Evolutionary conservation across 1,284 basidiomycete species (phyloP).

Genomic region (Malassezia cuniculi): DNA sequence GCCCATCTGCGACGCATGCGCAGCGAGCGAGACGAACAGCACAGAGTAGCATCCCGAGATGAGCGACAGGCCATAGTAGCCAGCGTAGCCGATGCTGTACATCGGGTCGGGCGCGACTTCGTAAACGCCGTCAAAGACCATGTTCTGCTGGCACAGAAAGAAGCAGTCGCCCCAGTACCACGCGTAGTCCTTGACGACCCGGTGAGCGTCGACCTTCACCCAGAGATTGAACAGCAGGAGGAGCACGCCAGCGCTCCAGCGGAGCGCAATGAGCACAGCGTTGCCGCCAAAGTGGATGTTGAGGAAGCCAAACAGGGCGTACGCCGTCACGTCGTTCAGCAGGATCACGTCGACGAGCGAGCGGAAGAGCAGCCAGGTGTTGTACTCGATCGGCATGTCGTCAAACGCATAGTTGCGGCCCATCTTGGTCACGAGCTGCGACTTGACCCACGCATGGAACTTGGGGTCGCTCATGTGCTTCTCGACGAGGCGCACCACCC

Average conservation of each 20-base stretch:
- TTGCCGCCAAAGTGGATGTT: slow-evolving; percentile 74
- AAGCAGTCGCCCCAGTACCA: slow-evolving; percentile 96
- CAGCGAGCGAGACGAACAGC: slow-evolving; percentile 78
- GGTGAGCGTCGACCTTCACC: slow-evolving; percentile 95
- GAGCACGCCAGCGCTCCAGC: slow-evolving; percentile 72
- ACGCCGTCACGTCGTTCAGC: slow-evolving; percentile 65
- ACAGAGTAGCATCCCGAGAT: slow-evolving; percentile 79
- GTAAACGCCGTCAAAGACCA: slow-evolving; percentile 96
- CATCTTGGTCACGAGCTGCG: slow-evolving; percentile 78
- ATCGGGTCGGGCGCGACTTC: slow-evolving; percentile 77
- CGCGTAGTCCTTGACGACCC: slow-evolving; percentile 73
- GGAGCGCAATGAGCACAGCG: slow-evolving; percentile 59
- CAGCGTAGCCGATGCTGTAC: slow-evolving; percentile 64
- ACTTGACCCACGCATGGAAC: slow-evolving; percentile 66
- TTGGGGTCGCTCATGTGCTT: slow-evolving; percentile 75
- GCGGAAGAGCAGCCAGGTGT: slow-evolving; percentile 73
- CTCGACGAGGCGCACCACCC: slow-evolving; percentile 73
- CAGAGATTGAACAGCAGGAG: slow-evolving; percentile 91
- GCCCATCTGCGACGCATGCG: slow-evolving; percentile 85
- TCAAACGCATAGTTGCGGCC: slow-evolving; percentile 79
- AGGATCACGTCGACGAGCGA: slow-evolving; percentile 88
- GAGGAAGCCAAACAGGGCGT: slow-evolving; percentile 71
- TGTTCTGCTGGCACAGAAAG: slow-evolving; percentile 59
- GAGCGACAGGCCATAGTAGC: slow-evolving; percentile 83
- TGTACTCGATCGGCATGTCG: slow-evolving; percentile 33